phyloP scores from a whole-genome alignment of 108 stramenopile genomes.

The Skeletonema potamos region DNA sequence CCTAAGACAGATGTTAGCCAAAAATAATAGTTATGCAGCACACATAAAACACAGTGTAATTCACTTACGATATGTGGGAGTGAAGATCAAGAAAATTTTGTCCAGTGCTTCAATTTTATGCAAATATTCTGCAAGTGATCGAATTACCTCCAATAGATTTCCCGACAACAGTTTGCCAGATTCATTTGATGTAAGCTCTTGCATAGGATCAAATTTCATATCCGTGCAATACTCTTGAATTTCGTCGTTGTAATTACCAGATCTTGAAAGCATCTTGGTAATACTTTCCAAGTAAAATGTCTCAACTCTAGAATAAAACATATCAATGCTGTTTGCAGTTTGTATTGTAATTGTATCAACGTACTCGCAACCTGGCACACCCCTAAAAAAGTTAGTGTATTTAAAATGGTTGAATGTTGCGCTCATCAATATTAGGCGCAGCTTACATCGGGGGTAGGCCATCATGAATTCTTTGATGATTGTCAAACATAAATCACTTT shows the following conservation, averaged over 20 bases:
- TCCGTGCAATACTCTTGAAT: slow-evolving; percentile 5
- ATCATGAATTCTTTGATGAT: slow-evolving; percentile 42
- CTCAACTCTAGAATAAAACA: slow-evolving; percentile 31
- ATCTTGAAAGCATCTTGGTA: slow-evolving; percentile 3
- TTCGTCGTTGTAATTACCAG: neutral
- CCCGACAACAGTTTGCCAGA: slow-evolving; percentile 22
- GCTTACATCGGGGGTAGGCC: slow-evolving; percentile 18
- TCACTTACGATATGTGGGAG: slow-evolving; percentile 41
- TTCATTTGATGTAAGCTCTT: slow-evolving; percentile 30
- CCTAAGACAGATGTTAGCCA: slow-evolving; percentile 3
- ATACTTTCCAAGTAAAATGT: slow-evolving; percentile 49
- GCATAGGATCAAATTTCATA: slow-evolving; percentile 23
- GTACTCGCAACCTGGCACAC: slow-evolving; percentile 40
- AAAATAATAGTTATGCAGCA: too few relatives aligned
- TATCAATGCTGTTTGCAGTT: slow-evolving; percentile 29
- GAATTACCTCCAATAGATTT: slow-evolving; percentile 17
- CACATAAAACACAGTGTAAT: neutral
- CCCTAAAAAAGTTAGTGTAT: slow-evolving; percentile 32
- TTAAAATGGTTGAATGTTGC: slow-evolving; percentile 44
- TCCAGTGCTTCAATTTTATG: slow-evolving; percentile 14
- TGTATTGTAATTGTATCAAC: slow-evolving; percentile 50
- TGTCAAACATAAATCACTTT: slow-evolving; percentile 41
- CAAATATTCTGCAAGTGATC: slow-evolving; percentile 8
- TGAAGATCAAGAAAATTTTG: slow-evolving; percentile 44
- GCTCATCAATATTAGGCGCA: slow-evolving; percentile 48